Evolutionary conservation across 306 rosid genomes (phyloP), one percentile per base, ranked within the genome.

Genomic region (Bauhinia variegata): DNA sequence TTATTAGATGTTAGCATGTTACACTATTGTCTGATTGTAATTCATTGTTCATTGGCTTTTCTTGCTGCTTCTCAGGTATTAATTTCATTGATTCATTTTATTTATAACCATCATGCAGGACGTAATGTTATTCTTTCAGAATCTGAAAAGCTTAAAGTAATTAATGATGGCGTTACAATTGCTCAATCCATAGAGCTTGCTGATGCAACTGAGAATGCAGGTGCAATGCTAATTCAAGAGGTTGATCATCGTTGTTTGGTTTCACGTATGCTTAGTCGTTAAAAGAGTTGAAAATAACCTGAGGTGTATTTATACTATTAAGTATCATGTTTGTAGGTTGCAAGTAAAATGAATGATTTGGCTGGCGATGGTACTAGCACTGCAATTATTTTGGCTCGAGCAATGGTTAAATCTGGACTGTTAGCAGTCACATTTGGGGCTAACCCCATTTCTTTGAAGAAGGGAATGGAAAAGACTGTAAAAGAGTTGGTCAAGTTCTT

Each of bases 311-410:
- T 49, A 32, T 44, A 42, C 66, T 68, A 63, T 33, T 43, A 47
- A 65, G 17, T 73, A 66, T 72, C 43, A 32, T 60, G 54, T 76
- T 76, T 72, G 79, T 80, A 93, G 98, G 98, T 93, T 86, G 98
- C 95, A 14, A 80, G 78, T 61, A 93, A 83, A 84, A 90, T 89
- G 96, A 93, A 93, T 75, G 87, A 80, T 78, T 79, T 86, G 83
- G 97, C 96, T 36, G 98, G 98, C 60, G 98, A 90, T 83, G 98
- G 98, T 44, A 93, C 98, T 47, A 86, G 95, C 75, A 89, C 97
- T 70, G 97, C 97, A 28, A 75, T 93, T 72, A 82, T 93, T 81
- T 80, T 93, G 90, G 91, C 97, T 23, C 83, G 90, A 8, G 98
- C 89, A 65, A 88, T 93, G 85, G 82, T 86, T 74, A 93, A 78